Base-by-base conservation (phyloP, 2,329 filamentous ascomycete species). In the Fonsecaea monophora region DNA sequence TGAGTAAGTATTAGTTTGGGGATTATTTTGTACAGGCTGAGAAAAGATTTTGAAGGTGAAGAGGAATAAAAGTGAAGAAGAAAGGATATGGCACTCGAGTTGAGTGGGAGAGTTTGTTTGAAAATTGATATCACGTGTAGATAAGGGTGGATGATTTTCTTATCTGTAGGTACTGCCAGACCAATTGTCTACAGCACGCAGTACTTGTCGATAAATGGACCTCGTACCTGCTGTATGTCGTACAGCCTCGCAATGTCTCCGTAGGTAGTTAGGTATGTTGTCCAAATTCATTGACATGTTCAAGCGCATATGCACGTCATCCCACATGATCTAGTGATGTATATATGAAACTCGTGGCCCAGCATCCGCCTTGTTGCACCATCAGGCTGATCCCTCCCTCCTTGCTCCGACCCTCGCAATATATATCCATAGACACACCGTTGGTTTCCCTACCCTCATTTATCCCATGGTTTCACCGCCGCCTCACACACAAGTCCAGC, bases 401-500 rank as follows among this genome's bases (percentile, higher is more conserved):
- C 21, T 8, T 25, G 18, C 21, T 30, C 18, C 1, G 18, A 3
- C 45, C 45, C 21, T 25, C 5, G 10, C 12, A 32, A 32, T 25
- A 4, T 10, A 25, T 18, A 7, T 50, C 45, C 3, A 13, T 30
- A 50, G 30, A 5, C 45, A 25, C 25, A 1, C 42, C 18, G 4
- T 30, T 50, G 10, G 7, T 4, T 25, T 5, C 45, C 12, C 45
- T 4, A 3, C 34, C 9, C 5, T 60, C 57, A 25, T 25, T 18
- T 7, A 64, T 69, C 70, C 70, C 70, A 73, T 4, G 78, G 78
- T 67, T 76, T 78, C n/a, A 75, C 12, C 62, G 81, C 78, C 4
- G 75, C 75, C 18, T 73, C 62, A 64, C 81, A 82, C 4, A 80
- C 67, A 6, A 74, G 76, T 2, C 74, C 78, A 3, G 61, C n/a